These are phyloP conservation scores for Rubia peregrina DNA, from an alignment of 305 asterid species.

Conservation along the genomic window DNA sequence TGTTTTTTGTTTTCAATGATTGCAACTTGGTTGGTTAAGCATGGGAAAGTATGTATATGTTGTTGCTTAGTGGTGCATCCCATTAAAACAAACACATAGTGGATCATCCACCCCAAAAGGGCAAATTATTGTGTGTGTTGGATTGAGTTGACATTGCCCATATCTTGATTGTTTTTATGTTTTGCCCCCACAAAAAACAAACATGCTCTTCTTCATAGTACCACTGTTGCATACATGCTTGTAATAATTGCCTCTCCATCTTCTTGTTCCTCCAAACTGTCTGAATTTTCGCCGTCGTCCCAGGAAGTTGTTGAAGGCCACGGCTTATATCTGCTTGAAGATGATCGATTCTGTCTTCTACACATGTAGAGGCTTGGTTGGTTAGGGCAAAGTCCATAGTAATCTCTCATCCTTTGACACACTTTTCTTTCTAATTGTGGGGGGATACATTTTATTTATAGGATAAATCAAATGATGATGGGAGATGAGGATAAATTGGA, in stretches of 20 bases:
- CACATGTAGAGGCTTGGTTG: conserved; percentile 10
- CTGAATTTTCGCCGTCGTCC: background rate
- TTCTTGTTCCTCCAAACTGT: background rate
- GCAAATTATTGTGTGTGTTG: conserved; percentile 34
- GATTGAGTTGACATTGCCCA: conserved; percentile 21
- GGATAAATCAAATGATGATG: conserved; percentile 12
- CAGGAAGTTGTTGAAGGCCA: conserved; percentile 11
- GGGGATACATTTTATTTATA: conserved; percentile 11
- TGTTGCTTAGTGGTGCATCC: conserved; percentile 21
- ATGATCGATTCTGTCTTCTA: background rate
- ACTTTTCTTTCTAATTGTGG: conserved; percentile 8
- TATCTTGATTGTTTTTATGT: conserved; percentile 17
- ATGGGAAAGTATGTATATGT: conserved; percentile 18
- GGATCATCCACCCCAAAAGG: conserved; percentile 40
- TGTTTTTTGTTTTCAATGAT: conserved; percentile 25
- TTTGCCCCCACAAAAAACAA: conserved; percentile 1
- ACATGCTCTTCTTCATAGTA: conserved; percentile 1
- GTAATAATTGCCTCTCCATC: background rate
- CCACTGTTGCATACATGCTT: background rate
- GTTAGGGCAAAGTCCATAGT: conserved; percentile 4
- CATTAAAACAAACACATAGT: conserved; percentile 40
- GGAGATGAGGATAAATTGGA: conserved; percentile 6
- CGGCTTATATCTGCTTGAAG: background rate
- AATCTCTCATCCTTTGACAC: conserved; percentile 15
- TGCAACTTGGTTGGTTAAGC: conserved; percentile 18